Base-by-base conservation (phyloP, 2,329 filamentous ascomycete genomes). In the Scedosporium boydii region DNA sequence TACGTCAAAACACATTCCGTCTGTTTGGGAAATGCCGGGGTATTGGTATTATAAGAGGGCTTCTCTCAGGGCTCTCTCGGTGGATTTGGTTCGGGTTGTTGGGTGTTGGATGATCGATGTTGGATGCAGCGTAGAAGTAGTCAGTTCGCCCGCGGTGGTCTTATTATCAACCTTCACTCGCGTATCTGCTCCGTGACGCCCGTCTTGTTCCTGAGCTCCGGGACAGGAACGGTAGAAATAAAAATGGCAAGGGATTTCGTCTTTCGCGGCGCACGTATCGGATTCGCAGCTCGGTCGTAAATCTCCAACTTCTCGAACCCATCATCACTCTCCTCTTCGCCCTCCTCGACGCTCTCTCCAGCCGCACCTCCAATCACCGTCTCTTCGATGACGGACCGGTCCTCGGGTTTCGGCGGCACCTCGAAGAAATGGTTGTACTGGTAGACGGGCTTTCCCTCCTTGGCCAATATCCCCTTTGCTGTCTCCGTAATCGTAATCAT, bases 401-500 rank as follows among this genome's bases (percentile, higher is more conserved):
- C 34, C 18, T 38, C 56, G 2, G 34, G 42, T 63, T 70, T 73
- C 9, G 72, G 66, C 27, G 75, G 74, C 18, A 79, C 73, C 64
- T 82, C 78, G 67, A 82, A 83, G 12, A 85, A 72, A 61, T 80
- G 75, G 64, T 86, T 86, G 71, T 84, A 86, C 70, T 84, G 83
- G 63, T 75, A 83, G 78, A 80, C 85, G 58, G 74, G 66, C 64
- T 74, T 76, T 3, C 76, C 77, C 48, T 76, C 72, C 59, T 78
- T 76, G 38, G 69, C 74, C 60, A 88, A 73, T 57, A 84, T 75
- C 46, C 81, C 75, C 71, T 88, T 87, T 62, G 79, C 80, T 44
- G 89, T 85, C 72, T 91, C 88, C 55, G 80, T 80, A 56, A 91
- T 81, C 3, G 83, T 87, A 67, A 90, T 82, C 68, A 90, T 77